A percentile compares a stretch with the other conserved stretches of the same genome.
phyloP scores from a whole-genome alignment of 108 stramenopile genomes.

The Poteriospumella lacustris region DNA sequence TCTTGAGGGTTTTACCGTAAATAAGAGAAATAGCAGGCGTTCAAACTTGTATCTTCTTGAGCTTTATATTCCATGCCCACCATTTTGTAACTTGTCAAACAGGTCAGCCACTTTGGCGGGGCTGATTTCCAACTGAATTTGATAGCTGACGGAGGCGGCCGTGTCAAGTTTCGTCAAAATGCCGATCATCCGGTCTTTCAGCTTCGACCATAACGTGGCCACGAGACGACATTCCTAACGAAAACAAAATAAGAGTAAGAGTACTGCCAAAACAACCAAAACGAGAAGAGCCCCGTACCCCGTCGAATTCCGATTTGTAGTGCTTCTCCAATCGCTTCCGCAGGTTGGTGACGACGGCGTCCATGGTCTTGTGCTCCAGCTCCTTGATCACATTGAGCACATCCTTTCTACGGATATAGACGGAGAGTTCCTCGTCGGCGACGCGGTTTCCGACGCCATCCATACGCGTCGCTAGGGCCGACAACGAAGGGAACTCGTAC shows the following conservation, averaged over 20 bases:
- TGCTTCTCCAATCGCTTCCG: background rate
- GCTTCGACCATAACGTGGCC: background rate
- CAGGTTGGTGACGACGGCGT: background rate
- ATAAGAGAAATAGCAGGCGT: too few species aligned
- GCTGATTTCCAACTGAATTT: background rate
- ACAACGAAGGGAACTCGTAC: slow-evolving; percentile 21
- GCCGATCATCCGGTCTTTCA: background rate
- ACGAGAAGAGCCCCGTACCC: background rate
- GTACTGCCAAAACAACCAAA: background rate
- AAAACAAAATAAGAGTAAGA: background rate
- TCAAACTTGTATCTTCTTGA: background rate
- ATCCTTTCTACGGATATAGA: slow-evolving; percentile 20
- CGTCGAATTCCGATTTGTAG: background rate
- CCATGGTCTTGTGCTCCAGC: background rate
- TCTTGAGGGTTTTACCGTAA: too few species aligned
- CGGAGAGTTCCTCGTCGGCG: background rate
- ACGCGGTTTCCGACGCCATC: background rate
- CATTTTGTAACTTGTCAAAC: slow-evolving; percentile 4
- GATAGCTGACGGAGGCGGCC: background rate
- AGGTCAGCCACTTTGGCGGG: background rate
- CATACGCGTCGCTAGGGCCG: background rate
- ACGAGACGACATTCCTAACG: slow-evolving; percentile 1
- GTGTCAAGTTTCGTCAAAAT: background rate
- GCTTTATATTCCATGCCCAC: background rate
- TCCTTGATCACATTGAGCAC: background rate